phyloP scores from a whole-genome alignment of 2,329 filamentous ascomycete genomes.

The Pseudomassariella vexata region DNA sequence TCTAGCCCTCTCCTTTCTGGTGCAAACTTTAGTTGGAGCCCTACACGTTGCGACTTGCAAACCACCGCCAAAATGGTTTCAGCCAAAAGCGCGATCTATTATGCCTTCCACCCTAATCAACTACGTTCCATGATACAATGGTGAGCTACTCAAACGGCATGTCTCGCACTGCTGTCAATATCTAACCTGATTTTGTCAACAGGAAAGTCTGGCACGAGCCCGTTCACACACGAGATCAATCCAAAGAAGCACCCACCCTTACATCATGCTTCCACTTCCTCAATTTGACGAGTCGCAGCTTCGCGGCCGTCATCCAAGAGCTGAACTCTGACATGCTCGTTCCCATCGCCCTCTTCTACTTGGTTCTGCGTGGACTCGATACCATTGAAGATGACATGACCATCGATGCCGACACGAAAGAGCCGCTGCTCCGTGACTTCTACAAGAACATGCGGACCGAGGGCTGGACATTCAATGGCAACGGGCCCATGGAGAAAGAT shows the following conservation, averaged over 20 bases:
- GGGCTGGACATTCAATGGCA: conserved; percentile 86
- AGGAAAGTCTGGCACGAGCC: conserved; percentile 98
- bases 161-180: conserved; percentile 8
- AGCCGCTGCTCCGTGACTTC: conserved; percentile 80
- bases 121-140: conserved; percentile 84
- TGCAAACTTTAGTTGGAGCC: too few species aligned
- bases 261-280: conserved; percentile 83
- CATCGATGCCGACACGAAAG: conserved; percentile 73
- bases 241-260: conserved; percentile 68
- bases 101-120: conserved; percentile 68
- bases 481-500: conserved; percentile 89
- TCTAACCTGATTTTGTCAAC: conserved; percentile 10
- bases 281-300: conserved; percentile 85
- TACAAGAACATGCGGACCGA: conserved; percentile 71
- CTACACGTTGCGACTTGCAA: too few species aligned
- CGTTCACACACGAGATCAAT: conserved; percentile 74
- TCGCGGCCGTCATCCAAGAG: conserved; percentile 89
- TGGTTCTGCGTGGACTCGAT: conserved; percentile 84
- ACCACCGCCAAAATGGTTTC: conserved; percentile 50
- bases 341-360: conserved; percentile 86
- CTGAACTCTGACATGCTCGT: conserved; percentile 90
- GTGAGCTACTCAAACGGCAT: conserved; percentile 41
- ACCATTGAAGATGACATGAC: conserved; percentile 99
- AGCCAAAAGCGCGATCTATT: conserved; percentile 57
- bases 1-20: too few species aligned